Percentiles rank a stretch among this genome's conserved stretches.
Evolutionary conservation across 2,329 filamentous ascomycete genomes (phyloP).

Genomic region (Diaporthe vaccinii): DNA sequence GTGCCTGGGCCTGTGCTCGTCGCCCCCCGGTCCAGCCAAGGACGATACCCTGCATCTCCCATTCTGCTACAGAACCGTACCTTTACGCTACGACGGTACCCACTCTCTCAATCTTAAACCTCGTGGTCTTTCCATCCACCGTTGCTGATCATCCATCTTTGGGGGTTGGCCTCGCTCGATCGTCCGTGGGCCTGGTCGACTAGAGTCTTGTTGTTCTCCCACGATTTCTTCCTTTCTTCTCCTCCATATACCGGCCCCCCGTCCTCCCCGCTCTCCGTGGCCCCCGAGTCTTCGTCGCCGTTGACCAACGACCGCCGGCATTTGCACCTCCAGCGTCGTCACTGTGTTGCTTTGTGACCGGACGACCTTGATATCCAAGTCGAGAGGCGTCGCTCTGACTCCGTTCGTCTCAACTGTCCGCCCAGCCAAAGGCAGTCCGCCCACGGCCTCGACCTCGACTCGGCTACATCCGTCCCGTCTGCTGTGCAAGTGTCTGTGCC

Average conservation of each 20-base stretch:
- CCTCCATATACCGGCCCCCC: slow-evolving; percentile 1
- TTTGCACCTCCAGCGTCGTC: not conserved
- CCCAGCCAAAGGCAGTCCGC: not conserved
- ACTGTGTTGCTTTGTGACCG: not conserved
- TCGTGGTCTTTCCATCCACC: slow-evolving; percentile 33
- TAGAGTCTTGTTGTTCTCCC: not conserved
- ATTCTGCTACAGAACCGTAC: slow-evolving; percentile 22
- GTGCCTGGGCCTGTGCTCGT: slow-evolving; percentile 31
- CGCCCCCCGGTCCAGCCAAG: slow-evolving; percentile 1
- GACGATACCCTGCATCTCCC: slow-evolving; percentile 14
- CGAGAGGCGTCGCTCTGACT: slow-evolving; percentile 11
- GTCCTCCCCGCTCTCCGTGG: not conserved
- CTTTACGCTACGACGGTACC: slow-evolving; percentile 28
- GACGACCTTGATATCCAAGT: not conserved
- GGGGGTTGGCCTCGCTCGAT: slow-evolving; percentile 8
- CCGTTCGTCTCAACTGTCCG: slow-evolving; percentile 25
- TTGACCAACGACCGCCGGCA: slow-evolving; percentile 21
- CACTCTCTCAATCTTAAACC: slow-evolving; percentile 35
- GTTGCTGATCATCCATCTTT: slow-evolving; percentile 11
- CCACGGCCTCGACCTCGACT: slow-evolving; percentile 22
- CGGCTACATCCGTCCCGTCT: slow-evolving; percentile 28
- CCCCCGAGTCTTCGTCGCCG: slow-evolving; percentile 3
- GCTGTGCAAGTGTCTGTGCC: slow-evolving; percentile 24
- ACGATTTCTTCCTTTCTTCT: slow-evolving; percentile 2
- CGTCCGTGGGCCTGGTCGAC: slow-evolving; percentile 10